Conservation (phyloP, 495 filamentous ascomycete genomes). For the Podospora pseudopauciseta region DNA sequence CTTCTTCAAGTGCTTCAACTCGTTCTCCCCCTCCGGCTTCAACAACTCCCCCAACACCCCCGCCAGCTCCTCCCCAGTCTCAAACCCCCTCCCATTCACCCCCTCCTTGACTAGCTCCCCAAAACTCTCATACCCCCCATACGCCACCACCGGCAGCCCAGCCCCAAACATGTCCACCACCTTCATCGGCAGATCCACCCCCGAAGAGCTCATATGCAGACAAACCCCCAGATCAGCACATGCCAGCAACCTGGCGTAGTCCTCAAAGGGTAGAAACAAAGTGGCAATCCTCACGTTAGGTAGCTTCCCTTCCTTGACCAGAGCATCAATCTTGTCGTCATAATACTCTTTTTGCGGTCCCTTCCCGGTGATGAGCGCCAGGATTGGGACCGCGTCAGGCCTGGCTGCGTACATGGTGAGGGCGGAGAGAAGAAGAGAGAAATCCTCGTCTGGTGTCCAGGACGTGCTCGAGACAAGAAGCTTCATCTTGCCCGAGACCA, state of each 20-base stretch:
- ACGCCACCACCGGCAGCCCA: slow-evolving; percentile 86
- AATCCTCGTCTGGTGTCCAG: slow-evolving; percentile 97
- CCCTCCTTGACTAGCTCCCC: slow-evolving; percentile 79
- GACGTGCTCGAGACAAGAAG: slow-evolving; percentile 88
- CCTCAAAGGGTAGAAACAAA: slow-evolving; percentile 74
- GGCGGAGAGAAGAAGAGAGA: slow-evolving; percentile 81
- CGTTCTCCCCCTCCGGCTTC: slow-evolving; percentile 35
- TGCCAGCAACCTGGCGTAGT: slow-evolving; percentile 84
- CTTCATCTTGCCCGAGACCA: slow-evolving; percentile 54
- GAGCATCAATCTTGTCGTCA: slow-evolving; percentile 53
- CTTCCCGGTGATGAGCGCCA: slow-evolving; percentile 90
- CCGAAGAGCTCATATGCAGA: slow-evolving; percentile 87
- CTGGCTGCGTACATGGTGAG: slow-evolving; percentile 64
- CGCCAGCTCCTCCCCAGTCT: slow-evolving; percentile 58
- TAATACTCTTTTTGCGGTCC: slow-evolving; percentile 81
- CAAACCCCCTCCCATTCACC: slow-evolving; percentile 80
- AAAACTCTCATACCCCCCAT: slow-evolving; percentile 78
- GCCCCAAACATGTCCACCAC: slow-evolving; percentile 98
- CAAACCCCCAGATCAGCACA: slow-evolving; percentile 87
- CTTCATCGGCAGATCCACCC: slow-evolving; percentile 98
- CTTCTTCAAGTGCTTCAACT: slow-evolving; percentile 58
- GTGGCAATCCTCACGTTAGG: slow-evolving; percentile 67
- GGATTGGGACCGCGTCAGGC: slow-evolving; percentile 36
- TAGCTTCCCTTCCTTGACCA: slow-evolving; percentile 59
- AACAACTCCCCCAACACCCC: slow-evolving; percentile 61